A percentile compares a stretch with the other conserved stretches of the same genome.
phyloP scores from a whole-genome alignment of 2,329 filamentous ascomycete species.

The Chlorencoelia australis region DNA sequence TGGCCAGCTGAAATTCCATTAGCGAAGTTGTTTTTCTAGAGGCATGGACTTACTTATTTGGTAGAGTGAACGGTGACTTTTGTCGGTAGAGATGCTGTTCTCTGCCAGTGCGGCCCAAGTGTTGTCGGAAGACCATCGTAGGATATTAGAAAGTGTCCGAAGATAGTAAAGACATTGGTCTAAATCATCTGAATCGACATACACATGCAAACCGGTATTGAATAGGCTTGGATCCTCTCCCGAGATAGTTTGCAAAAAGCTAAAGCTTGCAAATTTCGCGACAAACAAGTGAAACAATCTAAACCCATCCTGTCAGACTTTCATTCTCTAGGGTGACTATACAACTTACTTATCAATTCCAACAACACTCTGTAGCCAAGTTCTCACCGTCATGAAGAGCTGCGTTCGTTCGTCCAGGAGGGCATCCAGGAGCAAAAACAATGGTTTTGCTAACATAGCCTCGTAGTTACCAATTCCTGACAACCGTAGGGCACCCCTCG shows the following conservation, averaged over 20 bases:
- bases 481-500: conserved; percentile 32
- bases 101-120: conserved; percentile 63
- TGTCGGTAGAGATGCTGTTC: conserved; percentile 41
- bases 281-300: conserved; percentile 54
- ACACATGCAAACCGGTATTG: conserved; percentile 24
- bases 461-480: conserved; percentile 54
- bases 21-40: conserved; percentile 5
- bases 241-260: conserved; percentile 36
- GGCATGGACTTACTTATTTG: conserved; percentile 40
- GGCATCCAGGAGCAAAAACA: conserved; percentile 74
- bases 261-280: conserved; percentile 44
- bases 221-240: conserved; percentile 13
- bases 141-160: conserved; percentile 60
- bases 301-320: conserved; percentile 16
- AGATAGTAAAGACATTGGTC: conserved; percentile 73
- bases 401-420: conserved; percentile 64
- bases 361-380: conserved; percentile 64
- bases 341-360: conserved; percentile 49
- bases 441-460: conserved; percentile 66
- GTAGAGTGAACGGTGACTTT: conserved; percentile 35
- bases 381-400: conserved; percentile 64
- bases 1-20: conserved; percentile 34
- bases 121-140: conserved; percentile 56
- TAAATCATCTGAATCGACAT: conserved; percentile 54
- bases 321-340: too few relatives aligned